phyloP scores from a whole-genome alignment of 352 stramenopile genomes.

The Phytopythium oedochilum region DNA sequence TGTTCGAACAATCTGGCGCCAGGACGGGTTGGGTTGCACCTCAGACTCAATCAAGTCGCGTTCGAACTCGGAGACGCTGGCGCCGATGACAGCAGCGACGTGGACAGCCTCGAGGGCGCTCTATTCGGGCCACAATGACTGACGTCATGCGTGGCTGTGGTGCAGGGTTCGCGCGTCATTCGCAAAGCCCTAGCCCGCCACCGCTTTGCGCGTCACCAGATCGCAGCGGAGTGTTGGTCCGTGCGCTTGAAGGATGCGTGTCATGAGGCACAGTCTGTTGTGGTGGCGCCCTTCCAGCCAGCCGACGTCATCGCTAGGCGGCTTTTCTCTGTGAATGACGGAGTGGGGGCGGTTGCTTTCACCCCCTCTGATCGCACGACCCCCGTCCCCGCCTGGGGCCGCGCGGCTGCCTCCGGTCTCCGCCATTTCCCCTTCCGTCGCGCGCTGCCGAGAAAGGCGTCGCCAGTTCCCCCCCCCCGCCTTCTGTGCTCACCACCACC shows the following conservation, averaged over 20 bases:
- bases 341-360: no score
- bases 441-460: constrained; percentile 1
- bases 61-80: no score
- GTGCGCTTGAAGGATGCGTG: constrained; percentile 5
- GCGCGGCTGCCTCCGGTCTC: no score
- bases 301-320: constrained; percentile 9
- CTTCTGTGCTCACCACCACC: constrained; percentile 1
- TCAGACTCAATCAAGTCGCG: neutral
- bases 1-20: no score
- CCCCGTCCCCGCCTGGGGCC: no score
- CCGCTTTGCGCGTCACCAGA: constrained; percentile 23
- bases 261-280: constrained; percentile 1
- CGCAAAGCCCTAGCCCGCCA: constrained; percentile 4
- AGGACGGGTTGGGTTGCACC: neutral
- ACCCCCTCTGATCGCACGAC: neutral
- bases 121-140: constrained; percentile 4
- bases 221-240: constrained; percentile 20
- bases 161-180: constrained; percentile 21
- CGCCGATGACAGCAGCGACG: constrained; percentile 17
- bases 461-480: constrained; percentile 1
- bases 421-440: constrained; percentile 22
- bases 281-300: neutral
- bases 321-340: constrained; percentile 8
- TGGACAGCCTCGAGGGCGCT: constrained; percentile 7
- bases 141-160: constrained; percentile 7